phyloP scores from a whole-genome alignment of 106 monocot genomes.

The Phalaenopsis equestris region DNA sequence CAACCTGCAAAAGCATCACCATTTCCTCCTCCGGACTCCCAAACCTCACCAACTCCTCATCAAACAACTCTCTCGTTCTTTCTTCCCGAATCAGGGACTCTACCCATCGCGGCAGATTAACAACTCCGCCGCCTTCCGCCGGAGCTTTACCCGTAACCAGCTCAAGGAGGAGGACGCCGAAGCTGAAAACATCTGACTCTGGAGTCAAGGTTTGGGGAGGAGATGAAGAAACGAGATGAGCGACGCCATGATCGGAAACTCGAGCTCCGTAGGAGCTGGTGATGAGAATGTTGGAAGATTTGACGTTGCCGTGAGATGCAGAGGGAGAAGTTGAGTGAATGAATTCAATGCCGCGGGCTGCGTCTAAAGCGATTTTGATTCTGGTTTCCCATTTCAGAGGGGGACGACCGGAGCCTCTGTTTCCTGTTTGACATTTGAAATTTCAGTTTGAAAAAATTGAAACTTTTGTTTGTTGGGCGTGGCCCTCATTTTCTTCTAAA shows the following conservation, averaged over 20 bases:
- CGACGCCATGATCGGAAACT: slow-evolving; percentile 10
- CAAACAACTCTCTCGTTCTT: slow-evolving; percentile 56
- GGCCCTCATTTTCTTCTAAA: too few relatives aligned
- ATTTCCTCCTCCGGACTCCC: slow-evolving; percentile 47
- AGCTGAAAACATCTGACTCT: slow-evolving; percentile 14
- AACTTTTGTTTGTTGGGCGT: too few relatives aligned
- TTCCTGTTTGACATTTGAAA: too few relatives aligned
- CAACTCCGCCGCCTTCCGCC: slow-evolving; percentile 14
- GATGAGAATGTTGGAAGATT: slow-evolving; percentile 18
- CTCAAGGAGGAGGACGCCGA: slow-evolving; percentile 12
- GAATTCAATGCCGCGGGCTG: slow-evolving; percentile 9
- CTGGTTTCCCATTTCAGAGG: slow-evolving; percentile 12
- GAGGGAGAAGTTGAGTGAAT: slow-evolving; percentile 3
- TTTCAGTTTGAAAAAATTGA: too few relatives aligned
- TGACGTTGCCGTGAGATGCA: slow-evolving; percentile 17
- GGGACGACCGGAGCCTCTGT: background rate
- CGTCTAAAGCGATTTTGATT: slow-evolving; percentile 3
- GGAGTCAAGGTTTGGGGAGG: background rate
- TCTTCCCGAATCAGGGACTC: slow-evolving; percentile 49
- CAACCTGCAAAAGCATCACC: slow-evolving; percentile 52
- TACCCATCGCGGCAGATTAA: slow-evolving; percentile 50
- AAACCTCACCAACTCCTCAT: slow-evolving; percentile 34
- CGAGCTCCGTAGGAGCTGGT: slow-evolving; percentile 5
- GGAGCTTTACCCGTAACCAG: slow-evolving; percentile 16
- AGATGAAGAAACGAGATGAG: background rate